Conservation (phyloP, 257 asterid species). For the Salvia splendens region DNA sequence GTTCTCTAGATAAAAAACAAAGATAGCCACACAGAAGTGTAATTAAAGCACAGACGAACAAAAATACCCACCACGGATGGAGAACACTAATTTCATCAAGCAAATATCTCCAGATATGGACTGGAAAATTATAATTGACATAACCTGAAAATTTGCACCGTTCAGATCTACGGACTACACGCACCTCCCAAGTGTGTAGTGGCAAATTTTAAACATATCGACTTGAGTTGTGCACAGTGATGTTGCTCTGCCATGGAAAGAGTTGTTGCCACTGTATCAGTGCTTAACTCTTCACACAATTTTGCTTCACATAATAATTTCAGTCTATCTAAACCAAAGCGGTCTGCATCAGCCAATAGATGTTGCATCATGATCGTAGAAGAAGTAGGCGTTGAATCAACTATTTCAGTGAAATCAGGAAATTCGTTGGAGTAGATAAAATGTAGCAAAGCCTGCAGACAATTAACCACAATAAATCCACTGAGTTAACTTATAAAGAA, state of each 20-base stretch:
- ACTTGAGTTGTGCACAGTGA: conserved; percentile 78
- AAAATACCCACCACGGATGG: conserved; percentile 22
- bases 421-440: conserved; percentile 75
- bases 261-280: conserved; percentile 85
- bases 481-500: conserved; percentile 14
- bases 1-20: background rate
- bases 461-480: conserved; percentile 21
- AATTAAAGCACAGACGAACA: conserved; percentile 21
- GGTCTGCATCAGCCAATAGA: conserved; percentile 94
- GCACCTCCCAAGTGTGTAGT: conserved; percentile 99
- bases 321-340: conserved; percentile 87
- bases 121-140: conserved; percentile 45
- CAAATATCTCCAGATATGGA: conserved; percentile 42
- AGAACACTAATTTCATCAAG: conserved; percentile 36
- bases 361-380: conserved; percentile 83
- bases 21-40: background rate
- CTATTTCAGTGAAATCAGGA: conserved; percentile 62
- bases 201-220: conserved; percentile 90
- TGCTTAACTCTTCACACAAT: conserved; percentile 70
- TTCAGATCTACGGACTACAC: conserved; percentile 90
- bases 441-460: conserved; percentile 82
- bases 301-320: conserved; percentile 86
- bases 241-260: conserved; percentile 94
- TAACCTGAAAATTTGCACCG: conserved; percentile 87
- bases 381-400: conserved; percentile 52